Evolutionary conservation across 1,284 basidiomycete species (phyloP).

Genomic region (Austroboletus niveus): DNA sequence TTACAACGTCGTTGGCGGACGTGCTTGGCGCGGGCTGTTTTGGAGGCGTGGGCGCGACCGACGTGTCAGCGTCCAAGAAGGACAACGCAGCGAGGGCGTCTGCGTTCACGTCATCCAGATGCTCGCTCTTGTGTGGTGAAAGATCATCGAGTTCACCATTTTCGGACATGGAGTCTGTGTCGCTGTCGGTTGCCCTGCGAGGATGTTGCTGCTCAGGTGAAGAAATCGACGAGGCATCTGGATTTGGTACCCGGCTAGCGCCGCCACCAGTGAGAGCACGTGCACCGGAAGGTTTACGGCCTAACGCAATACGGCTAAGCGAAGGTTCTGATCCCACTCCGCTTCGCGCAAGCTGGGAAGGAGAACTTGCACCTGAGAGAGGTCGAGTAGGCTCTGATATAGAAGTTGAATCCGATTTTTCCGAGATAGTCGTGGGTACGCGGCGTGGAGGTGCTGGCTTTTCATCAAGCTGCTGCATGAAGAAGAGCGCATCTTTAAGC

Average conservation of each 20-base stretch:
- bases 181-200: constrained; percentile 29
- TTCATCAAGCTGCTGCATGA: constrained; percentile 59
- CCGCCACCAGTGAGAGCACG: constrained; percentile 59
- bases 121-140: constrained; percentile 13
- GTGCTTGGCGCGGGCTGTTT: constrained; percentile 16
- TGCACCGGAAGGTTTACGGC: constrained; percentile 82
- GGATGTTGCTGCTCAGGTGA: constrained; percentile 29
- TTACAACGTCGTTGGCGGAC: constrained; percentile 1
- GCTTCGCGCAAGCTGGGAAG: constrained; percentile 33
- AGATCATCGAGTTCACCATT: constrained; percentile 7
- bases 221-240: constrained; percentile 29
- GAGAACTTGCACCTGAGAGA: constrained; percentile 14
- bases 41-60: constrained; percentile 17
- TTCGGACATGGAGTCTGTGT: constrained; percentile 32
- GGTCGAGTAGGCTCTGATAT: constrained; percentile 26
- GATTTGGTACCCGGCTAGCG: constrained; percentile 34
- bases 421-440: constrained; percentile 43
- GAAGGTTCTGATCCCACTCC: constrained; percentile 28
- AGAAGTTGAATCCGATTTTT: constrained; percentile 33
- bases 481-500: constrained; percentile 63
- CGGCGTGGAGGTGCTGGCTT: constrained; percentile 32
- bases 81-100: constrained; percentile 77
- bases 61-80: constrained; percentile 56
- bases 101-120: constrained; percentile 49
- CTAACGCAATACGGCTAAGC: constrained; percentile 43